Conservation (phyloP, 805 yeast species). For the Ogataea populi-albae region DNA sequence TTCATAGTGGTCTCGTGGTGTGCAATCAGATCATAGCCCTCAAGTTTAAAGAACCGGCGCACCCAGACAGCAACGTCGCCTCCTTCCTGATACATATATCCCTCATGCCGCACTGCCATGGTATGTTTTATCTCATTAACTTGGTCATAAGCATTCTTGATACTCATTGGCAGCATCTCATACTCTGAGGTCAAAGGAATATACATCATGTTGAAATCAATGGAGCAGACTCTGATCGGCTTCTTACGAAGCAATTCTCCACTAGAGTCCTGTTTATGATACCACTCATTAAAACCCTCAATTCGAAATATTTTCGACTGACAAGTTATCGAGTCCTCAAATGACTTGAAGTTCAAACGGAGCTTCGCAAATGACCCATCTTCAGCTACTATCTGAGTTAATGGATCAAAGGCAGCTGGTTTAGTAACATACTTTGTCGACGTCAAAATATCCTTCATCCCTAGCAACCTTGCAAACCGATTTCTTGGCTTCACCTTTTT, state of each 20-base stretch:
- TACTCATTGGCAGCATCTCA: conserved; percentile 70
- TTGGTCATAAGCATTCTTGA: conserved; percentile 49
- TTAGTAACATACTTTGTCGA: conserved; percentile 52
- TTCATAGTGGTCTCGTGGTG: conserved; percentile 67
- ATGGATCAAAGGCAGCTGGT: conserved; percentile 48
- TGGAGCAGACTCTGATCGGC: conserved; percentile 63
- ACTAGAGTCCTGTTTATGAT: conserved; percentile 33
- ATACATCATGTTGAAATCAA: conserved; percentile 66
- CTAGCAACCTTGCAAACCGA: conserved; percentile 31
- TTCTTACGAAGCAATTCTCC: conserved; percentile 33
- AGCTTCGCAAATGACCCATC: conserved; percentile 90
- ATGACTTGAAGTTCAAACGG: conserved; percentile 59
- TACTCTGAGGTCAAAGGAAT: conserved; percentile 58
- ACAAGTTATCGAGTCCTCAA: conserved; percentile 55
- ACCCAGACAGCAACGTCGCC: conserved; percentile 81
- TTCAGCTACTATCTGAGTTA: conserved; percentile 65
- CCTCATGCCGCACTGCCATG: conserved; percentile 44
- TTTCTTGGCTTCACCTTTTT: conserved; percentile 33
- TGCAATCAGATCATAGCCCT: conserved; percentile 70
- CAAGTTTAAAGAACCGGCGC: conserved; percentile 69
- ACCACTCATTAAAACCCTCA: conserved; percentile 84
- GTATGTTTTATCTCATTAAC: conserved; percentile 35
- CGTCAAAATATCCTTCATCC: conserved; percentile 42
- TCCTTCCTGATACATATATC: conserved; percentile 83
- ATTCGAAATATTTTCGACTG: conserved; percentile 48